Base-by-base conservation (phyloP, 2,329 filamentous ascomycete species). In the Venturiaceae sp. region DNA sequence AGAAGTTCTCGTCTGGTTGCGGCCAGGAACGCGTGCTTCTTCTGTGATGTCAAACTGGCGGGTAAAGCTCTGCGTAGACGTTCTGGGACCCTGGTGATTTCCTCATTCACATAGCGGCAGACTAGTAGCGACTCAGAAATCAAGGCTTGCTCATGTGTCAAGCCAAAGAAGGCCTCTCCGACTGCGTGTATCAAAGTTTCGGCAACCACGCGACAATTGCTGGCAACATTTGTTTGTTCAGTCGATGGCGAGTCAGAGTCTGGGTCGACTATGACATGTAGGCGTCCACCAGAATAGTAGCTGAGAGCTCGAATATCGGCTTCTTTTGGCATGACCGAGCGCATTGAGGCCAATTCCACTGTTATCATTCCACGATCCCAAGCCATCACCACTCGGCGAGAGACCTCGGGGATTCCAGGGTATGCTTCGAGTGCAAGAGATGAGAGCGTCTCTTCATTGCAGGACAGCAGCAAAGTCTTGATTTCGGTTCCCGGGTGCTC, bases 401-500 rank as follows among this genome's bases (percentile, higher is more conserved):
- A 64, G 2, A 68, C 46, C 39, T 66, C 68, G 16, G 69, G 65
- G 68, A 72, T 60, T 59, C 67, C 59, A 66, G 73, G 78, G 58
- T 80, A 81, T 1, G 78, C 78, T 60, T 77, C 72, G 41, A 69
- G 58, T 6, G 66, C 67, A 32, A 70, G 60, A 23, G 64, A 62
- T 7, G 69, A 69, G 65, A 71, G 63, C 58, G 57, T 70, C 63
- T 66, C 67, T 62, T 63, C 67, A 56, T 68, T 73, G 59, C 71
- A 74, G 53, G 71, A 73, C 5, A 71, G 66, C 37, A 77, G 65
- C 30, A 72, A 68, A 21, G 65, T 70, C 58, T 72, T 78, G 53
- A 76, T 72, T 62, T 76, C 77, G 53, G 72, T 66, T 44, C 73
- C 77, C 9, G 73, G 75, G 62, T 76, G 73, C 11, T 63, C 67